Evolutionary conservation across 495 filamentous ascomycete species (phyloP).

Genomic region (Neurospora sublineolata): DNA sequence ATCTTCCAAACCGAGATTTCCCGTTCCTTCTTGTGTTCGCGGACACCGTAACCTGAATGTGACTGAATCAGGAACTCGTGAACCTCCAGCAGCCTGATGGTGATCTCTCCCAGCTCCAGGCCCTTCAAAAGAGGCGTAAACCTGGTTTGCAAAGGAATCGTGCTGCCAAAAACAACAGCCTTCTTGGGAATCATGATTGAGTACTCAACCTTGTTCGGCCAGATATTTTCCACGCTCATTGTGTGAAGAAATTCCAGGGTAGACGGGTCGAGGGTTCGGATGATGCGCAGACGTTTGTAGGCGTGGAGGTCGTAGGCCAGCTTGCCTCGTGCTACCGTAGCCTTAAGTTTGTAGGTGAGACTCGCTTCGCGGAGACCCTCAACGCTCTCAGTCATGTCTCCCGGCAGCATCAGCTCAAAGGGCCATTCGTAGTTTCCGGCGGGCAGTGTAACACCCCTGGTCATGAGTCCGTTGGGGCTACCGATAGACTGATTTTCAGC

Average conservation of each 20-base stretch:
- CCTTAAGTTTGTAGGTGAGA: constrained; percentile 80
- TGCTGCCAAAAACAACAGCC: constrained; percentile 81
- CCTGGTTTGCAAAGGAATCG: constrained; percentile 65
- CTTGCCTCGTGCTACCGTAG: constrained; percentile 69
- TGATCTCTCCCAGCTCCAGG: constrained; percentile 64
- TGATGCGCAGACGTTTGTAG: constrained; percentile 71
- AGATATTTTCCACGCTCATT: constrained; percentile 90
- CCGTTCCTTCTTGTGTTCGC: constrained; percentile 49
- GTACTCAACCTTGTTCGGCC: constrained; percentile 92
- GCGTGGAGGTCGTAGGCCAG: constrained; percentile 69
- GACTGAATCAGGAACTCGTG: constrained; percentile 52
- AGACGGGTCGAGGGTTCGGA: constrained; percentile 71
- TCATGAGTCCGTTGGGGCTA: constrained; percentile 4
- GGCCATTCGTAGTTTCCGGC: constrained; percentile 85
- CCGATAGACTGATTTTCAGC: constrained; percentile 13
- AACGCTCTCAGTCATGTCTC: constrained; percentile 71
- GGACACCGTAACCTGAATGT: constrained; percentile 37
- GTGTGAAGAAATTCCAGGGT: constrained; percentile 75
- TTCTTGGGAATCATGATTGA: constrained; percentile 80
- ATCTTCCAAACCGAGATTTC: constrained; percentile 54
- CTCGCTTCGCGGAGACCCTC: constrained; percentile 73
- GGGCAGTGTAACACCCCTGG: constrained; percentile 47
- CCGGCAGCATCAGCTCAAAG: constrained; percentile 69
- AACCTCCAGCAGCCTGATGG: constrained; percentile 62
- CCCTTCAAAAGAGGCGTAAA: constrained; percentile 81